Conservation (phyloP, 176 grass and related monocot genomes). For the Dactylis glomerata region DNA sequence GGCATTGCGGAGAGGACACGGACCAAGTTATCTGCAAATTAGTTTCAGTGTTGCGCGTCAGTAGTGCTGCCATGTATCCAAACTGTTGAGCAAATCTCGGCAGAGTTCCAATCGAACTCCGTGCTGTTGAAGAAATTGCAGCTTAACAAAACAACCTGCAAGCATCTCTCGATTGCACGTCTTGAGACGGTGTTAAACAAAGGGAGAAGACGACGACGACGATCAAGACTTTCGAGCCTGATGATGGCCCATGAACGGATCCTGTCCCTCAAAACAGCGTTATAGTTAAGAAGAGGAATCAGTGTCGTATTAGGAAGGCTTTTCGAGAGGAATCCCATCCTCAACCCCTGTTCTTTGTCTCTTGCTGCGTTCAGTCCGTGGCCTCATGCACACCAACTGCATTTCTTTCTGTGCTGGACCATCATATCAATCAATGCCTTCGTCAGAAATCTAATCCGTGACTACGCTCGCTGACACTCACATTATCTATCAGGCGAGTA, state of each 20-base stretch:
- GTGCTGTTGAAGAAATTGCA: neutral
- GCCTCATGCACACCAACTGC: neutral
- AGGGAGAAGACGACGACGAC: neutral
- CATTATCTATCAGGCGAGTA: neutral
- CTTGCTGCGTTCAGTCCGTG: too few species aligned
- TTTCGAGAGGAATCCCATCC: neutral
- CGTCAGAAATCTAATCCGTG: neutral
- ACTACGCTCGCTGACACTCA: neutral
- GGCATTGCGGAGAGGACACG: too few species aligned
- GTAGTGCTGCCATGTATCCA: too few species aligned
- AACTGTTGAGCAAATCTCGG: too few species aligned
- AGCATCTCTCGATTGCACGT: neutral
- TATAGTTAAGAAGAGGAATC: neutral
- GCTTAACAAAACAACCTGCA: too few species aligned
- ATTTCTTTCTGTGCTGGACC: conserved; percentile 20
- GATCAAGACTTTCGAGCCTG: neutral
- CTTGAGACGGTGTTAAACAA: neutral
- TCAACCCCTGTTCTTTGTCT: too few species aligned
- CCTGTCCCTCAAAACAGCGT: neutral
- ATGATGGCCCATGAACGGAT: neutral
- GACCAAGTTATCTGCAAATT: too few species aligned
- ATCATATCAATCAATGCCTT: neutral
- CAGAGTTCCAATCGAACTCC: neutral
- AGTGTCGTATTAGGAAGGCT: neutral
- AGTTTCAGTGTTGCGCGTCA: too few species aligned